A percentile compares a stretch with the other conserved stretches of the same genome.
Conservation (phyloP, 1,139 yeast species). For the Candida sp. region DNA sequence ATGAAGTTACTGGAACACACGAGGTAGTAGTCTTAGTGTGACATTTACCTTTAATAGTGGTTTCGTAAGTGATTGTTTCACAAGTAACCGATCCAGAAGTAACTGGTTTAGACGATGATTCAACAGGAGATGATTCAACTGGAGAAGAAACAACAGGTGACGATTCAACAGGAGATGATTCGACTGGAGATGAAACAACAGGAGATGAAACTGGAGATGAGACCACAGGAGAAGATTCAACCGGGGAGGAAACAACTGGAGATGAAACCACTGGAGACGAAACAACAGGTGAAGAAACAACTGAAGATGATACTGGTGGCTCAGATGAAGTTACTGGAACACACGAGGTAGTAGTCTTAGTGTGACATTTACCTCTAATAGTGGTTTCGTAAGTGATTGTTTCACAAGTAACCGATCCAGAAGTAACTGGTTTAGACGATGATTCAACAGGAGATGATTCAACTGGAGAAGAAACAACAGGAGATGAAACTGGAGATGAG, state of each 20-base stretch:
- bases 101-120: background rate
- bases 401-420: conserved; percentile 1
- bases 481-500: no score
- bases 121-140: background rate
- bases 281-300: background rate
- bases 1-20: conserved; percentile 2
- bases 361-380: background rate
- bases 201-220: no score
- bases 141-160: background rate
- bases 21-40: background rate
- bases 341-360: background rate
- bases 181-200: no score
- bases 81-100: background rate
- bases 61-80: background rate
- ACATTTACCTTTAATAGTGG: background rate
- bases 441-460: background rate
- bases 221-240: background rate
- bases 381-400: background rate
- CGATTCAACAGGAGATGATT: no score
- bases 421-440: background rate
- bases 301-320: background rate
- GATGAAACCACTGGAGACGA: background rate
- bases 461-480: no score
- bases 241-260: no score
- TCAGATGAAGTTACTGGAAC: conserved; percentile 2